Conservation (phyloP, 2,329 filamentous ascomycete genomes). For the Scortechinia acanthostroma region DNA sequence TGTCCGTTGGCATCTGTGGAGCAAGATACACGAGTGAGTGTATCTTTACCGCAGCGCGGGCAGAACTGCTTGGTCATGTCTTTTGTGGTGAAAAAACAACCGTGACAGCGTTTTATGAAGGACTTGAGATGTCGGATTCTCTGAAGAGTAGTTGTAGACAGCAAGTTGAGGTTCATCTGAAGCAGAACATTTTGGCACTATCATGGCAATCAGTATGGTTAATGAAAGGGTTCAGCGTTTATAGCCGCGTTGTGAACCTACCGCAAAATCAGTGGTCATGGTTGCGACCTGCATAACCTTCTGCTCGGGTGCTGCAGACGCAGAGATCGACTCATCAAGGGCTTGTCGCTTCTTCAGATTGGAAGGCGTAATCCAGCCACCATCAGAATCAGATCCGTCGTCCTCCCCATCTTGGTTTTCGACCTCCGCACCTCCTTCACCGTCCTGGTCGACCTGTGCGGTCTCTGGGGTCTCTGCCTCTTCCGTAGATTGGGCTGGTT, state of each 20-base stretch:
- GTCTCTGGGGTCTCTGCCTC: constrained; percentile 8
- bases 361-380: constrained; percentile 86
- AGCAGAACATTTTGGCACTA: constrained; percentile 75
- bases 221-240: neutral
- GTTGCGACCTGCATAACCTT: constrained; percentile 78
- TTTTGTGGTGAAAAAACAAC: constrained; percentile 78
- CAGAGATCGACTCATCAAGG: constrained; percentile 43
- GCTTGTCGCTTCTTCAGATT: constrained; percentile 82
- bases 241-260: constrained; percentile 34
- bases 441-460: constrained; percentile 18
- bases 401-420: constrained; percentile 17
- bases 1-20: constrained; percentile 74
- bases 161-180: constrained; percentile 86
- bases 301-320: constrained; percentile 37
- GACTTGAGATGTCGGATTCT: constrained; percentile 80
- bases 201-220: neutral
- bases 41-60: constrained; percentile 79
- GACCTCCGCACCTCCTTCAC: constrained; percentile 14
- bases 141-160: constrained; percentile 65
- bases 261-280: constrained; percentile 90
- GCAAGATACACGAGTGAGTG: constrained; percentile 78
- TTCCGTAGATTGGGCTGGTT: constrained; percentile 6
- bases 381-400: constrained; percentile 37
- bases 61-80: constrained; percentile 90
- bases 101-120: constrained; percentile 87